These are phyloP conservation scores for Phylloporus scabripes DNA, from an alignment of 768 basidiomycete genomes.

Conservation along the genomic window DNA sequence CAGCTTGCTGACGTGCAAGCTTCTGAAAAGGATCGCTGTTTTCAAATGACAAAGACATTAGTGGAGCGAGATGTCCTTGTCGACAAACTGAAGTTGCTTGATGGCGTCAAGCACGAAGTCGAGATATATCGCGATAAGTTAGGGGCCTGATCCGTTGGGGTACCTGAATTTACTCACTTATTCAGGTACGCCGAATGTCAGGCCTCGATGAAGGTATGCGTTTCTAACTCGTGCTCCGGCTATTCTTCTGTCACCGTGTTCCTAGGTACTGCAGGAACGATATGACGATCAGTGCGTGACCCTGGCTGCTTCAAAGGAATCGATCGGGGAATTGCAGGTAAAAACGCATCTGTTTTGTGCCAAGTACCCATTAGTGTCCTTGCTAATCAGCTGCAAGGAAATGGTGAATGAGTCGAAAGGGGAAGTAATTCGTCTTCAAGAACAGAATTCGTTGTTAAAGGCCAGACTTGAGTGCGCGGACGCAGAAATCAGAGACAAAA, in stretches of 20 bases:
- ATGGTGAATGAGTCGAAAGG: constrained; percentile 8
- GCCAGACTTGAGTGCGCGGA: constrained; percentile 11
- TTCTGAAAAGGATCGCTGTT: constrained; percentile 14
- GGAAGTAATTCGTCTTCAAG: constrained; percentile 18
- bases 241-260: background rate
- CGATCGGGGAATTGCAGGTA: constrained; percentile 48
- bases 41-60: constrained; percentile 12
- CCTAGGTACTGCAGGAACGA: constrained; percentile 50
- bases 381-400: constrained; percentile 13
- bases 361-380: constrained; percentile 14
- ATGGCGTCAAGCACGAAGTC: constrained; percentile 16
- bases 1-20: constrained; percentile 16
- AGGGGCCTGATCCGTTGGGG: constrained; percentile 1
- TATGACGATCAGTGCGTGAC: constrained; percentile 54
- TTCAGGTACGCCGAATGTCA: constrained; percentile 19
- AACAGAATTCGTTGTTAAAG: constrained; percentile 18
- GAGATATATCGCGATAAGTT: constrained; percentile 25
- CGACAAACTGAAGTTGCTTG: constrained; percentile 19
- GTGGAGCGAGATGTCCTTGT: constrained; percentile 17
- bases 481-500: constrained; percentile 8
- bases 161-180: background rate
- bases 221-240: background rate
- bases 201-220: constrained; percentile 21
- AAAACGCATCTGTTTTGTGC: background rate
- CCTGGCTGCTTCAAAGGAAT: constrained; percentile 49